Base-by-base conservation (phyloP, 2,329 filamentous ascomycete species). In the Monilinia polystroma region DNA sequence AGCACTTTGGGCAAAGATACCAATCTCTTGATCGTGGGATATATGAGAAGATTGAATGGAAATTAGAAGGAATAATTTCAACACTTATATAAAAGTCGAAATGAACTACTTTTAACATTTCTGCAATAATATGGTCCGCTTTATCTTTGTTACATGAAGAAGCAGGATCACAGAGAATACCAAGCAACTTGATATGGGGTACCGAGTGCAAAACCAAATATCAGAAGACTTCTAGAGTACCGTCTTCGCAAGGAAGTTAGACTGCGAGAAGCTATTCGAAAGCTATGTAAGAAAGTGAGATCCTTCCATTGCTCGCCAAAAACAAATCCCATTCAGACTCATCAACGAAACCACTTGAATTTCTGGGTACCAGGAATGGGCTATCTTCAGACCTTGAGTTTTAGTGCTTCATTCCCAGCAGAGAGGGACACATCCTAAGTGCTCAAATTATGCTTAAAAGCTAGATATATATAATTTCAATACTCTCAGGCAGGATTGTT, bases 301-400 rank as follows among this genome's bases (percentile, higher is more conserved):
- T 23, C 23, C 2, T 14, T 7, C 43, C 2, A 49, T 35, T 12
- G 43, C 18, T 35, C 11, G 8, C 41, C 26, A n/a, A 41, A 12
- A 58, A 32, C 26, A 59, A 8, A 59, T 6, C 41, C 47, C 56
- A 59, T 41, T 26, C 6, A 43, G 20, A 12, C 41, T 5, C 41
- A 35, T 59, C n/a, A 18, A 49, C 14, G 26, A 49, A 47, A 20
- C 57, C 57, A 49, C 57, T 59, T 49, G 43, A 26, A 12, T 47
- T 18, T 26, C 43, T 23, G 20, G 23, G 16, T 49, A 32, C 16
- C 45, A 6, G 57, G 32, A 49, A 49, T 59, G 20, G 56, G 12
- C 41, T 43, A 43, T 43, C 56, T 59, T 49, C 8, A 29, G 16
- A 23, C 26, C 23, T 11, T 18, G 29, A 16, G 14, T 18, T 14